phyloP scores from a whole-genome alignment of 2,329 filamentous ascomycete genomes.

The Microthyrium microscopicum region DNA sequence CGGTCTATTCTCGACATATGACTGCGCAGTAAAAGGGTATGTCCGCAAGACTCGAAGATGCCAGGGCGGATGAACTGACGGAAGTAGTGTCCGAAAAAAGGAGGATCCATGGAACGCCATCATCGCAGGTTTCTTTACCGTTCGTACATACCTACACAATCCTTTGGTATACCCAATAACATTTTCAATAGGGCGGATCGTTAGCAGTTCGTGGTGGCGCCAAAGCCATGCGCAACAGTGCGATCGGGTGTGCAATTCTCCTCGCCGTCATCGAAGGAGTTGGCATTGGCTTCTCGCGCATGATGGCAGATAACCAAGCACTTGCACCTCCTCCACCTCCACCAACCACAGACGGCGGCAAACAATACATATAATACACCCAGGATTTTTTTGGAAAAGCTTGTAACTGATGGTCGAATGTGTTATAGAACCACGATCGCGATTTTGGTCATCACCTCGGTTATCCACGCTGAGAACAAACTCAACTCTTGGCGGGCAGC shows the following conservation, averaged over 20 bases:
- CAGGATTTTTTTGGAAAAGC: too few species aligned
- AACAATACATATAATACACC: too few species aligned
- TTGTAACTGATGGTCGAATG: too few species aligned
- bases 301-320: constrained; percentile 80
- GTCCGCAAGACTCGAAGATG: too few species aligned
- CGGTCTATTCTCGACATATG: constrained; percentile 86
- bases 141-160: constrained; percentile 17
- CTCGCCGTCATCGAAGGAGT: constrained; percentile 95
- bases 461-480: too few species aligned
- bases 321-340: constrained; percentile 44
- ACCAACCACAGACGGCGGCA: constrained; percentile 11
- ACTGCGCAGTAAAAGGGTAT: constrained; percentile 77
- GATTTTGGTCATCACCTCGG: too few species aligned
- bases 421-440: too few species aligned
- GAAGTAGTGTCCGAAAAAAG: constrained; percentile 55
- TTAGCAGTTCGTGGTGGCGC: constrained; percentile 83
- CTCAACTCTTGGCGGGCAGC: too few species aligned
- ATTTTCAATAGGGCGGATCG: constrained; percentile 38
- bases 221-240: constrained; percentile 83
- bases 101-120: constrained; percentile 98
- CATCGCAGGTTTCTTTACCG: constrained; percentile 92
- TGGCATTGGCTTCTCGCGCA: constrained; percentile 85
- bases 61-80: too few species aligned
- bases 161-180: neutral
- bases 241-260: constrained; percentile 88